These are phyloP conservation scores for Paraconiothyrium sp. DNA, from an alignment of 2,329 filamentous ascomycete species.

Conservation along the genomic window DNA sequence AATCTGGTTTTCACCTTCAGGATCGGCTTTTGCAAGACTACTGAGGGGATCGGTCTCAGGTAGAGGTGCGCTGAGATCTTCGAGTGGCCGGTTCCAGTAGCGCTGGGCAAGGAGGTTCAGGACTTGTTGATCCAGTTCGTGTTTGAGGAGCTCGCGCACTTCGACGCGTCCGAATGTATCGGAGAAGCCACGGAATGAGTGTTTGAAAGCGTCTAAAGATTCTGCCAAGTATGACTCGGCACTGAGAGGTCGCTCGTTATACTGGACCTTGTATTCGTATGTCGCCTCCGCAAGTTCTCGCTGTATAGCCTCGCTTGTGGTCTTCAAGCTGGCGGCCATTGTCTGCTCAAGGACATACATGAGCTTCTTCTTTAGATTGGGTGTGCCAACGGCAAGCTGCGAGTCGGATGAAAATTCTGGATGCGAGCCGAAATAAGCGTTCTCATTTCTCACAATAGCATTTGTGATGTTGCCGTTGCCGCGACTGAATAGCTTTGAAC, in stretches of 20 bases:
- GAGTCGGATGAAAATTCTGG: conserved; percentile 81
- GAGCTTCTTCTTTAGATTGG: conserved; percentile 88
- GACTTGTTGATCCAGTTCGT: conserved; percentile 92
- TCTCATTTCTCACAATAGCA: conserved; percentile 87
- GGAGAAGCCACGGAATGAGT: conserved; percentile 93
- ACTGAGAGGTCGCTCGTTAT: conserved; percentile 93
- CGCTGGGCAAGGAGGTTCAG: conserved; percentile 90
- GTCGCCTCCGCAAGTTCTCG: conserved; percentile 96
- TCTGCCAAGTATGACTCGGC: conserved; percentile 97
- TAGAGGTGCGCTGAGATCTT: conserved; percentile 75
- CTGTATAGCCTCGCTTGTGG: conserved; percentile 89
- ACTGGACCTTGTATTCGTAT: conserved; percentile 99
- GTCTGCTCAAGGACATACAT: conserved; percentile 98
- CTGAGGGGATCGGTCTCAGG: conserved; percentile 76
- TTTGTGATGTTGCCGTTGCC: conserved; percentile 80
- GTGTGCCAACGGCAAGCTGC: conserved; percentile 81
- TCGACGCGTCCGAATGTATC: conserved; percentile 89
- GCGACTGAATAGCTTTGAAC: conserved; percentile 79
- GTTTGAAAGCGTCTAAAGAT: conserved; percentile 94
- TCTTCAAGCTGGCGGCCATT: conserved; percentile 91
- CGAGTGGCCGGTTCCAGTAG: conserved; percentile 96
- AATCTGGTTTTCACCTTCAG: conserved; percentile 75
- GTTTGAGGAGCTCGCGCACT: conserved; percentile 88
- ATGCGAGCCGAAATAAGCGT: conserved; percentile 85
- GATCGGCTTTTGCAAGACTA: conserved; percentile 84